Conservation (phyloP, 2,329 filamentous ascomycete species). For the Aspergillus aculeatinus region DNA sequence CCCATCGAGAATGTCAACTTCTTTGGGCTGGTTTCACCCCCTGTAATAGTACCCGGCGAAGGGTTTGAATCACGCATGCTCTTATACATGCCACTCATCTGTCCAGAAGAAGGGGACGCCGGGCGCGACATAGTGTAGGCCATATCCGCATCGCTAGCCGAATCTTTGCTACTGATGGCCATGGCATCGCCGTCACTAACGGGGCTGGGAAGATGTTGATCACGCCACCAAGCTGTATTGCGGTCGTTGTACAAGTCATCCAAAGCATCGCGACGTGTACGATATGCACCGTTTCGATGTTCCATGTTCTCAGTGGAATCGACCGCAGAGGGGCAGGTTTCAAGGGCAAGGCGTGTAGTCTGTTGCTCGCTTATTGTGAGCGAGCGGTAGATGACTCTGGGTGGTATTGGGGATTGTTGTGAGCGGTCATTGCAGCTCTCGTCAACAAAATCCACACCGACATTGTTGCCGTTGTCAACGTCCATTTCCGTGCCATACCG, state of each 20-base stretch:
- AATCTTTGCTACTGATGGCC: slow-evolving; percentile 7
- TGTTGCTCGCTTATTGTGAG: slow-evolving; percentile 33
- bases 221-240: slow-evolving; percentile 22
- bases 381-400: slow-evolving; percentile 29
- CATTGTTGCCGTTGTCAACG: slow-evolving; percentile 30
- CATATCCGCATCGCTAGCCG: slow-evolving; percentile 22
- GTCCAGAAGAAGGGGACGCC: slow-evolving; percentile 5
- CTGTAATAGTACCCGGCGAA: background rate
- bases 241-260: slow-evolving; percentile 6
- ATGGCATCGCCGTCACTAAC: slow-evolving; percentile 37
- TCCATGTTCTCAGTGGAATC: background rate
- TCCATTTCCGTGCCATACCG: slow-evolving; percentile 25
- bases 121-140: slow-evolving; percentile 10
- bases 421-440: slow-evolving; percentile 19
- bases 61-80: background rate
- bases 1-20: slow-evolving; percentile 72
- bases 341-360: slow-evolving; percentile 30
- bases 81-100: background rate
- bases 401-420: slow-evolving; percentile 32
- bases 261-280: background rate
- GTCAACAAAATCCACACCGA: slow-evolving; percentile 22
- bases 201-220: slow-evolving; percentile 40
- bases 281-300: background rate
- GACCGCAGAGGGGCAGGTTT: slow-evolving; percentile 25
- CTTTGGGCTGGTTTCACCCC: slow-evolving; percentile 6